phyloP scores from a whole-genome alignment of 345 rosid species.

The Lagerstroemia speciosa region DNA sequence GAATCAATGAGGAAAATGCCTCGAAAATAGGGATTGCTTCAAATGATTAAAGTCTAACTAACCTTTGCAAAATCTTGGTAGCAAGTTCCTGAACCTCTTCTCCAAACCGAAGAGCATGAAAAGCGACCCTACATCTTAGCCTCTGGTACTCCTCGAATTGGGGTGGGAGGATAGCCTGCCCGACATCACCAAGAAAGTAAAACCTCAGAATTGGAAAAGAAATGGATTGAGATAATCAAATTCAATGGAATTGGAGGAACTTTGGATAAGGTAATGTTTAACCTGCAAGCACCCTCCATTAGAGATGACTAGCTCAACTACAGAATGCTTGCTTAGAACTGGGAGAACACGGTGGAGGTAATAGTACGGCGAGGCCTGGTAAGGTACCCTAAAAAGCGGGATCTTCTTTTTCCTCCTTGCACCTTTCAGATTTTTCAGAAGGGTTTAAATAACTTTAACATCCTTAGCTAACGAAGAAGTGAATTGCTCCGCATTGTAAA shows the following conservation, averaged over 20 bases:
- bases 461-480: conserved; percentile 67
- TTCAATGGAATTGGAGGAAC: background rate
- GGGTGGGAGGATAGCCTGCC: conserved; percentile 67
- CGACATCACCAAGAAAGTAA: background rate
- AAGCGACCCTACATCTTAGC: conserved; percentile 86
- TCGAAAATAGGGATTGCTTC: too few relatives aligned
- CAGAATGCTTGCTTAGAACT: conserved; percentile 73
- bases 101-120: conserved; percentile 74
- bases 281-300: conserved; percentile 97
- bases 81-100: conserved; percentile 87
- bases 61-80: conserved; percentile 69
- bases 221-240: background rate
- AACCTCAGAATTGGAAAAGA: background rate
- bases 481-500: conserved; percentile 82
- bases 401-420: conserved; percentile 82
- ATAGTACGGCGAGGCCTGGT: conserved; percentile 73
- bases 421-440: conserved; percentile 79
- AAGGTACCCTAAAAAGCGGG: conserved; percentile 75
- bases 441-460: conserved; percentile 71
- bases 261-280: background rate
- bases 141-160: conserved; percentile 87
- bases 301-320: conserved; percentile 80
- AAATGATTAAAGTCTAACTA: background rate
- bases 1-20: background rate
- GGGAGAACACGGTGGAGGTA: conserved; percentile 86